Base-by-base conservation (phyloP, 495 filamentous ascomycete genomes). In the Xylaria bambusicola region DNA sequence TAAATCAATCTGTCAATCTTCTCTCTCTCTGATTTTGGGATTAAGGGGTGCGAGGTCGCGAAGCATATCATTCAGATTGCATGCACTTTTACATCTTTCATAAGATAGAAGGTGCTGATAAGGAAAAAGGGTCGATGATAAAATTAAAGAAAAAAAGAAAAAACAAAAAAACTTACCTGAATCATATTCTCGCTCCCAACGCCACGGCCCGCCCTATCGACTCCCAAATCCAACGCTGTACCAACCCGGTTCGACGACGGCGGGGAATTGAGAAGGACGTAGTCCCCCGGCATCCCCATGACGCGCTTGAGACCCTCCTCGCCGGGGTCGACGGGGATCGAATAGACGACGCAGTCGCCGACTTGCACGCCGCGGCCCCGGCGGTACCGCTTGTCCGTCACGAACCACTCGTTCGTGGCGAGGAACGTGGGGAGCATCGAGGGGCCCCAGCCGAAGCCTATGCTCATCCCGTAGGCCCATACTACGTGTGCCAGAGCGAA, bases 271-370 rank as follows among this genome's bases (percentile, higher is more conserved):
- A 82, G 77, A 60, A 90, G 74, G 31, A 97, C 92, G 75, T 94
- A 97, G 75, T 98, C 94, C 13, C 94, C 94, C 12, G 85, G 85
- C 82, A 97, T 75, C 2, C 93, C 94, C 26, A 97, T 63, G 20
- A 98, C 86, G 57, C 94, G 77, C 79, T 98, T 98, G 9, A 88
- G 76, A 13, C 80, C 89, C 48, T 83, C 71, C 24, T 80, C 77
- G n/a, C 81, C 81, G 48, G 79, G 69, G 40, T 87, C 84, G 35
- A 84, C 76, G 10, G 93, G 93, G 65, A 92, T 89, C 23, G 80
- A 74, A 73, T 88, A 95, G 36, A 80, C 80, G 54, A 98, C 86
- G 15, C 97, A 64, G 73, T 98, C 94, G 15, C 94, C 94, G 31
- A 97, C 86, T 17, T 76, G 63, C 15, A 97, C 76, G 50, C 79